Evolutionary conservation across 2,329 filamentous ascomycete species (phyloP).

Genomic region (Aureobasidium uvarum): DNA sequence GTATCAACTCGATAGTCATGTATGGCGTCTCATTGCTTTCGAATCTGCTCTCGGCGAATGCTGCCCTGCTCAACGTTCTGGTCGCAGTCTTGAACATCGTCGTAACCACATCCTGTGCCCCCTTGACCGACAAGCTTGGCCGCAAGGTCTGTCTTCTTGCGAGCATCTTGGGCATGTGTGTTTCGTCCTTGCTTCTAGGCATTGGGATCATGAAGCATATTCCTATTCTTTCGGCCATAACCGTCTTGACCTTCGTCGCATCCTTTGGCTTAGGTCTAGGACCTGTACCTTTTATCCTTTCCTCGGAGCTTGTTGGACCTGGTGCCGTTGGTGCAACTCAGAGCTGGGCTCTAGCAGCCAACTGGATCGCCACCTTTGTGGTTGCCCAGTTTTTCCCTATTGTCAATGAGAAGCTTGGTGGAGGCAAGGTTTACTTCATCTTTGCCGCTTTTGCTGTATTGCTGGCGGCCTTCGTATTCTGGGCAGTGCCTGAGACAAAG

Average conservation of each 20-base stretch:
- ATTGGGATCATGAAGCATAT: conserved; percentile 72
- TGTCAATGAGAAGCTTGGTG: conserved; percentile 72
- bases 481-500: conserved; percentile 78
- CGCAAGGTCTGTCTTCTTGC: conserved; percentile 80
- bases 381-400: conserved; percentile 96
- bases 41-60: conserved; percentile 75
- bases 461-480: conserved; percentile 69
- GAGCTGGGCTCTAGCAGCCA: conserved; percentile 80
- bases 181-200: conserved; percentile 72
- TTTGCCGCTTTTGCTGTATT: conserved; percentile 72
- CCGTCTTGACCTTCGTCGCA: conserved; percentile 80
- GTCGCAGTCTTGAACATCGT: conserved; percentile 85
- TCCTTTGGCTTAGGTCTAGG: conserved; percentile 90
- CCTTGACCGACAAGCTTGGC: conserved; percentile 81
- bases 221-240: conserved; percentile 74
- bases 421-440: conserved; percentile 87
- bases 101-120: conserved; percentile 77
- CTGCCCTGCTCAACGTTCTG: conserved; percentile 78
- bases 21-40: conserved; percentile 90
- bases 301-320: conserved; percentile 83
- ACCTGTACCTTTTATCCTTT: conserved; percentile 90
- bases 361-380: conserved; percentile 86
- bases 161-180: conserved; percentile 81
- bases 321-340: conserved; percentile 91
- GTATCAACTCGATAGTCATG: conserved; percentile 96